Evolutionary conservation across 257 asterid species (phyloP).

Genomic region (Eustoma russellianum): DNA sequence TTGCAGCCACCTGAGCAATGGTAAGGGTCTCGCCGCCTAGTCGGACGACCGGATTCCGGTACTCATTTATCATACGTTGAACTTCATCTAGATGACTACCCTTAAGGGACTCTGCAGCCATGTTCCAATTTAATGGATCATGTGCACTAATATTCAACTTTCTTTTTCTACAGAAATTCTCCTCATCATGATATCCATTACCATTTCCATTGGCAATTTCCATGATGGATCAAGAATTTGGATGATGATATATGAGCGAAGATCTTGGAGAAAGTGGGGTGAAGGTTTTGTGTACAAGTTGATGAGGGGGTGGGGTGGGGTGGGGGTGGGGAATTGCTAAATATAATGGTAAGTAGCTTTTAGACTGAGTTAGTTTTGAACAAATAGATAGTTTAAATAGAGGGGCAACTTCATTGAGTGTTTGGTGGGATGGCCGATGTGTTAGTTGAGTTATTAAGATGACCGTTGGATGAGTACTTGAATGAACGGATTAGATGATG

Average conservation of each 20-base stretch:
- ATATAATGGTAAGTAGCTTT: conserved; percentile 11
- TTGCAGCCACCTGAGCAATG: conserved; percentile 31
- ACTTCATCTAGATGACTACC: conserved; percentile 34
- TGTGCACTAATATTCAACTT: background rate
- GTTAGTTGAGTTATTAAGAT: conserved; percentile 24
- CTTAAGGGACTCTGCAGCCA: conserved; percentile 28
- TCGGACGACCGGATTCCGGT: conserved; percentile 21
- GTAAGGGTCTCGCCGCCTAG: conserved; percentile 33
- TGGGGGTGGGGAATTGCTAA: conserved; percentile 25
- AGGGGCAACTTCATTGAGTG: conserved; percentile 9
- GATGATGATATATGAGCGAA: background rate
- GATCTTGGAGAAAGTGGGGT: background rate
- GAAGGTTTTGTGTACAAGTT: background rate
- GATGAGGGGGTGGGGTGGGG: conserved; percentile 12
- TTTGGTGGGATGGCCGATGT: conserved; percentile 24
- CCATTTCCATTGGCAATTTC: conserved; percentile 6
- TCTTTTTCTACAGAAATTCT: conserved; percentile 7
- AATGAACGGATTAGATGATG: conserved; percentile 5
- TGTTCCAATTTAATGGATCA: conserved; percentile 33
- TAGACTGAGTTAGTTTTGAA: conserved; percentile 26
- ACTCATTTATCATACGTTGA: conserved; percentile 28
- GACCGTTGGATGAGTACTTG: conserved; percentile 22
- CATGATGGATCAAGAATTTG: background rate
- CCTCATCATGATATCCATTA: conserved; percentile 1
- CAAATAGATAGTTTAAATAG: conserved; percentile 26